A percentile compares a stretch with the other conserved stretches of the same genome.
Conservation (phyloP, 805 yeast species). For the Metschnikowia chrysomelidarum region DNA sequence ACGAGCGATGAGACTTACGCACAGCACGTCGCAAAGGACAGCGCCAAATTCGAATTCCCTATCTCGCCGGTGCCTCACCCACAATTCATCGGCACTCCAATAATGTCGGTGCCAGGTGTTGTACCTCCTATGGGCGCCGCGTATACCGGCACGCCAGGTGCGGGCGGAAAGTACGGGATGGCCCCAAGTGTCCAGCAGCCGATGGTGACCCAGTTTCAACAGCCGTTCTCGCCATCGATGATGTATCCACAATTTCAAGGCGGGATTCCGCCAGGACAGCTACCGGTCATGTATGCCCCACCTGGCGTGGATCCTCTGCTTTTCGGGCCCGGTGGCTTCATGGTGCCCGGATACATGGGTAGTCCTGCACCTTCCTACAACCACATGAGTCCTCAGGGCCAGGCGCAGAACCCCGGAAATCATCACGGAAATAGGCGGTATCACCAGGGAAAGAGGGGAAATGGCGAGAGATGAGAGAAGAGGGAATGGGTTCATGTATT, state of each 20-base stretch:
- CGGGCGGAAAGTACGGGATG: constrained; percentile 17
- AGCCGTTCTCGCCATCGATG: constrained; percentile 38
- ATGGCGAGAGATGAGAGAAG: no score
- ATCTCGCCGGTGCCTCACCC: constrained; percentile 20
- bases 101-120: constrained; percentile 20
- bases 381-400: constrained; percentile 10
- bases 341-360: constrained; percentile 31
- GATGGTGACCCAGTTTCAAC: constrained; percentile 36
- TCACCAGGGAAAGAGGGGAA: constrained; percentile 9
- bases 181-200: constrained; percentile 34
- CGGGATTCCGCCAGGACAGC: constrained; percentile 32
- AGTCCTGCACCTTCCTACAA: constrained; percentile 23
- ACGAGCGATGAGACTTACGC: constrained; percentile 58
- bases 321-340: constrained; percentile 36
- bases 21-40: constrained; percentile 45
- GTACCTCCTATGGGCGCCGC: constrained; percentile 23
- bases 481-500: no score
- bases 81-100: constrained; percentile 34
- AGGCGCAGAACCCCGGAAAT: constrained; percentile 1
- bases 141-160: constrained; percentile 12
- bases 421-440: constrained; percentile 16
- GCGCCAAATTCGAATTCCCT: constrained; percentile 12
- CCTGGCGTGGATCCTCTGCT: constrained; percentile 32
- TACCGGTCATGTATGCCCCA: constrained; percentile 31
- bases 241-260: constrained; percentile 35